Base-by-base conservation (phyloP, 2,329 filamentous ascomycete species). In the Ustilaginoidea virens region DNA sequence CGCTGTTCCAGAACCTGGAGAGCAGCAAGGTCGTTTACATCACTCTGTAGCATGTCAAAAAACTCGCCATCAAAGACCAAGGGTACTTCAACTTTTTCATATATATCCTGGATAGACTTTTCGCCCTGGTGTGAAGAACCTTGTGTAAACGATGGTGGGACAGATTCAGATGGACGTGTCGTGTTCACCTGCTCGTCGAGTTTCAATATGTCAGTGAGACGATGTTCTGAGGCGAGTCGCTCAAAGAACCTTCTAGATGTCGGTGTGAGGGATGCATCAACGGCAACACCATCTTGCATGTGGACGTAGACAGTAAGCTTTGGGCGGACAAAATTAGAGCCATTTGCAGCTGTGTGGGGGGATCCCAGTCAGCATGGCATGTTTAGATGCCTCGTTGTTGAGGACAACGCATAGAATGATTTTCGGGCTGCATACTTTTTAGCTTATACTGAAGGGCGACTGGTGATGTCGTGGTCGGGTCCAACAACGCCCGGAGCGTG, bases 31-130 rank as follows among this genome's bases (percentile, higher is more conserved):
- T 69, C 67, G 14, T 64, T 66, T 11, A 92, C 66, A 45, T 87
- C 80, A 24, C 61, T 67, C 42, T 80, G 73, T 6, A 92, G 64
- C 23, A 79, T 69, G 17, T 71, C 65, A 49, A 92, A 92, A 51
- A 92, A 92, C 45, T 85, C 71, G 13, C 66, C 64, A 43, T 90
- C 82, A 15, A 81, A 81, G 2, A 71, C 70, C 3, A 92, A 57
- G 12, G 81, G 78, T 5, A 92, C 68, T 46, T 86, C 75, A n/a
- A 92, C 49, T 7, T 41, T 51, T 34, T 55, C 48, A 27, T 46
- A 46, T 5, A 22, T 35, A 17, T 37, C 15, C 10, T 19, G 31
- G 9, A 21, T 17, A 15, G 23, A 13, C 10, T 23, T 14, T 9
- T 32, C 19, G 15, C 24, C 26, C 7, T 32, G 31, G 7, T 7